Percentiles rank a stretch among this genome's conserved stretches.
Evolutionary conservation across 768 basidiomycete genomes (phyloP).

Genomic region (Mycena maculata): DNA sequence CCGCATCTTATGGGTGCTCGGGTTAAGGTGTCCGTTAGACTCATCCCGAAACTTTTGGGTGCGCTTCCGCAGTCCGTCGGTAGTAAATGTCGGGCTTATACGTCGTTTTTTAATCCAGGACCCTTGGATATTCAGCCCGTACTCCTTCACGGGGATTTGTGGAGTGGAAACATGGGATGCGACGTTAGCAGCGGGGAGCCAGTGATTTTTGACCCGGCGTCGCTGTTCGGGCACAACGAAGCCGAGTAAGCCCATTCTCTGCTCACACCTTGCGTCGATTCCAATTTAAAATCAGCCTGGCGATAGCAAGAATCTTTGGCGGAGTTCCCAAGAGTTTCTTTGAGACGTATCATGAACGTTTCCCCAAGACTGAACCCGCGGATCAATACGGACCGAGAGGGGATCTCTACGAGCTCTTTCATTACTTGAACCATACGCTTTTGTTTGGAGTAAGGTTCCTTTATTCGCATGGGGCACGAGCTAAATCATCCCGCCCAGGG

Average conservation of each 20-base stretch:
- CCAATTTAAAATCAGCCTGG: conserved; percentile 58
- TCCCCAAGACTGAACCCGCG: conserved; percentile 73
- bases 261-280: conserved; percentile 1
- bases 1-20: neutral
- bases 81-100: neutral
- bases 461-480: neutral
- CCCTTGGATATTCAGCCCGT: conserved; percentile 71
- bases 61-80: neutral
- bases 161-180: conserved; percentile 82
- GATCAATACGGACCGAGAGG: conserved; percentile 72
- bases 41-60: conserved; percentile 79
- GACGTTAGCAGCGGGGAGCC: conserved; percentile 66
- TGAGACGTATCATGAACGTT: conserved; percentile 68
- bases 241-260: conserved; percentile 67
- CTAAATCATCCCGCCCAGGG: conserved; percentile 50
- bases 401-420: conserved; percentile 83
- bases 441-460: conserved; percentile 74
- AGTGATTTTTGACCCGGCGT: conserved; percentile 82
- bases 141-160: conserved; percentile 83
- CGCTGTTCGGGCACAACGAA: conserved; percentile 85
- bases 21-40: conserved; percentile 51
- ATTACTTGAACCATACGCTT: conserved; percentile 85
- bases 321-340: conserved; percentile 77
- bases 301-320: conserved; percentile 84
- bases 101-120: conserved; percentile 41